Evolutionary conservation across 2,329 filamentous ascomycete genomes (phyloP), one percentile per base, ranked within the genome.

Genomic region (Fusarium setosum): DNA sequence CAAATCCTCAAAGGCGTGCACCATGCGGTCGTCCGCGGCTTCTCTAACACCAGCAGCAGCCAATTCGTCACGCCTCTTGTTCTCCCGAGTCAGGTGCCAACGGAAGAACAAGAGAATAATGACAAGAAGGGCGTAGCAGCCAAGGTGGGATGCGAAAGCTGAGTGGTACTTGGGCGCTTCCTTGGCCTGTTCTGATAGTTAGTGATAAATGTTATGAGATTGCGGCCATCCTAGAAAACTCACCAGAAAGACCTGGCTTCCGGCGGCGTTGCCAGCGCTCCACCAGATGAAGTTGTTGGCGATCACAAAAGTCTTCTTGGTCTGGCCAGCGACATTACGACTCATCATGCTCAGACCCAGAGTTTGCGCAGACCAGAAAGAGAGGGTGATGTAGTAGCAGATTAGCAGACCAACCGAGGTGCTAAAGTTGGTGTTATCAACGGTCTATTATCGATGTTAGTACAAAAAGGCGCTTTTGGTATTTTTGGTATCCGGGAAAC

Each of bases 331-430:
- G 10, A 92, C 81, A 71, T 93, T 93, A 15, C 90, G 84, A 1
- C 87, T 87, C 56, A 92, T 83, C 81, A 93, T 84, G 13, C 88
- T 89, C 68, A 93, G 83, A 8, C 85, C 81, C 12, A 92, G 80
- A 2, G 88, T 90, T 70, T 91, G 87, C 0, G 90, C 90, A 0
- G 90, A 89, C 90, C 90, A 93, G 84, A 94, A 94, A 6, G 89
- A 92, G 17, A 93, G 83, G 0, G 88, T 90, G 62, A 93, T 90
- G 78, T 93, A 94, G 81, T 93, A 94, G 71, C 84, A 86, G 71
- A 93, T 86, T 13, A 93, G 79, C 1, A 94, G 82, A 6, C 91
- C 91, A 24, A 89, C 83, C 75, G 90, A 85, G 31, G 87, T 88
- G 9, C 84, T 76, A 26, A 82, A 81, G 42, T 80, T 85, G 7